Evolutionary conservation across 2,329 filamentous ascomycete species (phyloP).

Genomic region (Ceratocystis albifundus): DNA sequence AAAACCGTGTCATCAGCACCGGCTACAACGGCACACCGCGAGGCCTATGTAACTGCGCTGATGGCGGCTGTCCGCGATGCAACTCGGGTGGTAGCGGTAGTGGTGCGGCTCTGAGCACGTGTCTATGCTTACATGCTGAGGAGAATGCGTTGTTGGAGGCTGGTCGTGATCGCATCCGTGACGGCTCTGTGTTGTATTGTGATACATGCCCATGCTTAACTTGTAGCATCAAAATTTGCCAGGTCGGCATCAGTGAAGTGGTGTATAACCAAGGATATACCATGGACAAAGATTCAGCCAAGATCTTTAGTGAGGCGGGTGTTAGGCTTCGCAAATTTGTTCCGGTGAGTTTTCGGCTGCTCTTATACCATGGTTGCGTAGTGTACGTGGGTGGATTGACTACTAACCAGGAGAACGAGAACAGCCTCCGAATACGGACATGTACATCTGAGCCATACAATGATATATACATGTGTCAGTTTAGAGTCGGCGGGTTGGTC

Average conservation of each 20-base stretch:
- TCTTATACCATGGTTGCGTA: background rate
- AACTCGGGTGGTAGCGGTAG: constrained; percentile 55
- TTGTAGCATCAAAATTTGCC: constrained; percentile 96
- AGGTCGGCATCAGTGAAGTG: constrained; percentile 90
- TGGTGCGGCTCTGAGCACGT: constrained; percentile 69
- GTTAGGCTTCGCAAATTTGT: constrained; percentile 79
- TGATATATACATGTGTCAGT: background rate
- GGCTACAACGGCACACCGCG: constrained; percentile 97
- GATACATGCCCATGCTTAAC: constrained; percentile 95
- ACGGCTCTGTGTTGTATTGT: constrained; percentile 77
- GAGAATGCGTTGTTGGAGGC: constrained; percentile 95
- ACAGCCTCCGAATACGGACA: constrained; percentile 52
- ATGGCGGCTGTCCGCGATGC: constrained; percentile 81
- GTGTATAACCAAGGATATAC: constrained; percentile 91
- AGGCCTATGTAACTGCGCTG: constrained; percentile 77
- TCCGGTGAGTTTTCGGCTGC: constrained; percentile 47
- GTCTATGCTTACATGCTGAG: constrained; percentile 93
- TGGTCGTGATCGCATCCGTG: constrained; percentile 75
- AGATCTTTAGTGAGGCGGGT: constrained; percentile 71
- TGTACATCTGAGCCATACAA: constrained; percentile 44
- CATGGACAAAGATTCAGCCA: constrained; percentile 77
- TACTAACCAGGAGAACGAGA: background rate
- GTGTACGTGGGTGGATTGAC: background rate
- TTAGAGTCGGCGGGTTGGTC: background rate
- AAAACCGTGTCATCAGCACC: constrained; percentile 79